These are phyloP conservation scores for Rosa chinensis DNA, from an alignment of 306 rosid species.

Conservation along the genomic window DNA sequence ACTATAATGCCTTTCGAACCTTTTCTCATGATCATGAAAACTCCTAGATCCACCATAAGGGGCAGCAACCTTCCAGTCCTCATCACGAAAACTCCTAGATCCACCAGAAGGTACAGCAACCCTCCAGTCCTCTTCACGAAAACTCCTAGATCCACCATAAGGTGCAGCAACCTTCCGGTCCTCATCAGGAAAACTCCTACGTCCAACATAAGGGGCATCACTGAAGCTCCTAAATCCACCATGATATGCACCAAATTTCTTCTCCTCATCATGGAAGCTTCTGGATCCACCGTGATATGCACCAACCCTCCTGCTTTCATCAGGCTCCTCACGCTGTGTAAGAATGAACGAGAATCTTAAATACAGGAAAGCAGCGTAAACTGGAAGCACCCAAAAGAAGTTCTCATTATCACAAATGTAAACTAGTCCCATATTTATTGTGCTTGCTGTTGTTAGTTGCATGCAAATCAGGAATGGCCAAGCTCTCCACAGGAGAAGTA, in stretches of 20 bases:
- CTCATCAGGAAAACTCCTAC: slow-evolving; percentile 17
- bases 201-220: slow-evolving; percentile 20
- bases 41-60: slow-evolving; percentile 32
- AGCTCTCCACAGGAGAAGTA: not conserved
- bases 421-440: not conserved
- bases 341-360: slow-evolving; percentile 17
- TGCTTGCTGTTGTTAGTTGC: not conserved
- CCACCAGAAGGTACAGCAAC: slow-evolving; percentile 9
- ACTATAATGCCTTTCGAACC: slow-evolving; percentile 12
- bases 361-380: slow-evolving; percentile 1
- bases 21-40: slow-evolving; percentile 22
- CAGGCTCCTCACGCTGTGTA: slow-evolving; percentile 46
- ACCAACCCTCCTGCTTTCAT: slow-evolving; percentile 38
- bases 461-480: slow-evolving; percentile 1
- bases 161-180: slow-evolving; percentile 29
- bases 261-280: slow-evolving; percentile 26
- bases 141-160: slow-evolving; percentile 35
- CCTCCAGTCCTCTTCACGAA: slow-evolving; percentile 15
- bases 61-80: slow-evolving; percentile 7
- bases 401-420: not conserved
- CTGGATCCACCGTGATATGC: slow-evolving; percentile 31
- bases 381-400: not conserved
- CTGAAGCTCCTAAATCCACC: slow-evolving; percentile 33
- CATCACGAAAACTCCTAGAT: slow-evolving; percentile 23
- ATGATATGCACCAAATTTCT: not conserved